Percentiles rank a stretch among this genome's conserved stretches.
phyloP scores from a whole-genome alignment of 805 yeast species.

The Pichia phayaonensis region DNA sequence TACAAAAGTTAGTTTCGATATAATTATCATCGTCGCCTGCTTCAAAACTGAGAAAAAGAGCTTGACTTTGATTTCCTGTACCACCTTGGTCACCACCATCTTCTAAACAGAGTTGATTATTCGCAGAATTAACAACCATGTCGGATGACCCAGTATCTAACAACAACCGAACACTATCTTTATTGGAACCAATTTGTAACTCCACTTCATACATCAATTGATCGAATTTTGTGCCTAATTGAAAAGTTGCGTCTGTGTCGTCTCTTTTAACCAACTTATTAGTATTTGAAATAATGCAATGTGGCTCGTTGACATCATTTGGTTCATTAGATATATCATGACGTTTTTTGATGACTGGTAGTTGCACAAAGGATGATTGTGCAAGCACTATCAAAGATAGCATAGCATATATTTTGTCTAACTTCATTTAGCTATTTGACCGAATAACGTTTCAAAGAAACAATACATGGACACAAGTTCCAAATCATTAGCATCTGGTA shows the following conservation, averaged over 20 bases:
- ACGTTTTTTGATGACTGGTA: neutral
- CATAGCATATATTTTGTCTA: neutral
- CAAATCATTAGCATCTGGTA: too few relatives aligned
- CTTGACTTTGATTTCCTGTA: neutral
- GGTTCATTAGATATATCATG: neutral
- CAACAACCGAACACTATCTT: constrained; percentile 40
- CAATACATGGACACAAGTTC: too few relatives aligned
- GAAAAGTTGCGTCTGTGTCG: neutral
- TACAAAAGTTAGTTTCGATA: neutral
- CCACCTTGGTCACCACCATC: neutral
- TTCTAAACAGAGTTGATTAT: constrained; percentile 3
- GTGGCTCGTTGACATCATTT: neutral
- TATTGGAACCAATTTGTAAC: constrained; percentile 44
- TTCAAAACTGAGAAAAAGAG: neutral
- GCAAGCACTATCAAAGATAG: neutral
- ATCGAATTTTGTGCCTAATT: constrained; percentile 3
- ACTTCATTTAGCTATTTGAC: neutral
- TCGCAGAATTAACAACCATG: constrained; percentile 44
- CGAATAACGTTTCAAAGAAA: neutral
- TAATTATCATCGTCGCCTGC: neutral
- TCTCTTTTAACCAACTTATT: constrained; percentile 3
- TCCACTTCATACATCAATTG: constrained; percentile 29
- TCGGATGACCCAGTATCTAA: constrained; percentile 68
- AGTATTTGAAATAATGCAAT: neutral
- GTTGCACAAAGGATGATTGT: neutral